Evolutionary conservation across 1,284 basidiomycete genomes (phyloP).

Genomic region (Cutaneotrichosporon curvatum): DNA sequence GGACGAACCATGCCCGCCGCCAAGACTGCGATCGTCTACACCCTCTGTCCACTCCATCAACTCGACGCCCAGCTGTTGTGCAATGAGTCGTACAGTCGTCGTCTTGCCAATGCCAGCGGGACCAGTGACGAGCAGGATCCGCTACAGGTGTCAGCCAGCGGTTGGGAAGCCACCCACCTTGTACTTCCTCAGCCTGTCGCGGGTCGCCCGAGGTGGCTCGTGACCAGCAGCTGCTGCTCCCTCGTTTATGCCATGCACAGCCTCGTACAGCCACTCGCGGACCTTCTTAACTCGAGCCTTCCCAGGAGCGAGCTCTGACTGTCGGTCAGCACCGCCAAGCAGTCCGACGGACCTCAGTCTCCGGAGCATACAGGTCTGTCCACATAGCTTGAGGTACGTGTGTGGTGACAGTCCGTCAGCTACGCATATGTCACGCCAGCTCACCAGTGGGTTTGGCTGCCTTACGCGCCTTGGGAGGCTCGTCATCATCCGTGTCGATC

Average conservation of each 20-base stretch:
- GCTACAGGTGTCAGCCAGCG: conserved; percentile 50
- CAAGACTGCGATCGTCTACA: conserved; percentile 41
- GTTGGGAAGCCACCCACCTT: conserved; percentile 51
- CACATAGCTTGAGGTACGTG: conserved; percentile 51
- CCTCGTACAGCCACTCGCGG: conserved; percentile 74
- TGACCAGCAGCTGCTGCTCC: conserved; percentile 15
- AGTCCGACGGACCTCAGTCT: conserved; percentile 40
- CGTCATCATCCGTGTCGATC: conserved; percentile 27
- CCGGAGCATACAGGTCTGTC: conserved; percentile 70
- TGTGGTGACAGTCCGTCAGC: background rate
- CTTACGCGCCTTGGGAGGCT: conserved; percentile 1
- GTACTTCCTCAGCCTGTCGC: conserved; percentile 64
- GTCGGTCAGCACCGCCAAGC: background rate
- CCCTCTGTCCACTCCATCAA: conserved; percentile 72
- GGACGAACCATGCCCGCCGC: conserved; percentile 26
- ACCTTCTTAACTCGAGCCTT: conserved; percentile 79
- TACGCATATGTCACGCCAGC: background rate
- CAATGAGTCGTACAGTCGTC: conserved; percentile 67
- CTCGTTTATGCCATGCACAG: conserved; percentile 54
- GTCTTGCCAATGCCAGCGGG: conserved; percentile 90
- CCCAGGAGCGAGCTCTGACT: conserved; percentile 82
- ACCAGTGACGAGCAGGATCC: conserved; percentile 77
- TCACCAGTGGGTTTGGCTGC: background rate
- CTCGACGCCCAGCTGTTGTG: conserved; percentile 67
- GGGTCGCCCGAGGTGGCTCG: conserved; percentile 31